phyloP scores from a whole-genome alignment of 768 basidiomycete species.

The Boletus huronensis region DNA sequence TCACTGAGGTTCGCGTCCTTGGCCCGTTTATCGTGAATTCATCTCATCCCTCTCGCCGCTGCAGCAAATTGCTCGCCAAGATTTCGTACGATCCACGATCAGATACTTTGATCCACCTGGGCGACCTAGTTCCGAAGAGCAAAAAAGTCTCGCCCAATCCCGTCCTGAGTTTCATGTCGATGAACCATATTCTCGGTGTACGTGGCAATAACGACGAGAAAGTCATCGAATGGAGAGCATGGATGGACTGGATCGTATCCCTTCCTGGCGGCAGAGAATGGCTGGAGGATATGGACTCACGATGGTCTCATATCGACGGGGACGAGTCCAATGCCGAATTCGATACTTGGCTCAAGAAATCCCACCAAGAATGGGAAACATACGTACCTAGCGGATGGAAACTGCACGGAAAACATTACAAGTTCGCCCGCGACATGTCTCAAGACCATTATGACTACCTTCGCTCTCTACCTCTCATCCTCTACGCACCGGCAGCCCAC shows the following conservation, averaged over 20 bases:
- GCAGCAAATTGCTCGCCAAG: conserved; percentile 59
- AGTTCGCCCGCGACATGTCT: conserved; percentile 67
- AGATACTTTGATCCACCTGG: conserved; percentile 78
- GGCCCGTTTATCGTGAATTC: neutral
- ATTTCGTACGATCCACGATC: conserved; percentile 54
- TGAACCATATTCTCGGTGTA: conserved; percentile 68
- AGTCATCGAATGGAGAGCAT: conserved; percentile 84
- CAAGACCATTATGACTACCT: conserved; percentile 67
- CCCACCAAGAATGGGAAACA: conserved; percentile 42
- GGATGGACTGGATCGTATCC: conserved; percentile 73
- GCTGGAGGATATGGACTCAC: conserved; percentile 47
- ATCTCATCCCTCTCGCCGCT: neutral
- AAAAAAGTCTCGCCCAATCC: conserved; percentile 54
- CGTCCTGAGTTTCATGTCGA: conserved; percentile 61
- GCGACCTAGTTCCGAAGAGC: conserved; percentile 75
- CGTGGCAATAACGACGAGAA: conserved; percentile 94
- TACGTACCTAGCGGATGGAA: conserved; percentile 67
- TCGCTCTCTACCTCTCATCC: conserved; percentile 62
- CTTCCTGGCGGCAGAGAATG: conserved; percentile 46
- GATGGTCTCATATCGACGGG: conserved; percentile 37
- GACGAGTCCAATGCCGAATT: conserved; percentile 24
- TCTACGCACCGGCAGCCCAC: conserved; percentile 75
- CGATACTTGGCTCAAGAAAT: conserved; percentile 39
- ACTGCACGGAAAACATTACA: conserved; percentile 74
- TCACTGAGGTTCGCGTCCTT: conserved; percentile 55